A percentile compares a stretch with the other conserved stretches of the same genome.
phyloP scores from a whole-genome alignment of 177 flowering plant genomes.

The Vitis hybrid region DNA sequence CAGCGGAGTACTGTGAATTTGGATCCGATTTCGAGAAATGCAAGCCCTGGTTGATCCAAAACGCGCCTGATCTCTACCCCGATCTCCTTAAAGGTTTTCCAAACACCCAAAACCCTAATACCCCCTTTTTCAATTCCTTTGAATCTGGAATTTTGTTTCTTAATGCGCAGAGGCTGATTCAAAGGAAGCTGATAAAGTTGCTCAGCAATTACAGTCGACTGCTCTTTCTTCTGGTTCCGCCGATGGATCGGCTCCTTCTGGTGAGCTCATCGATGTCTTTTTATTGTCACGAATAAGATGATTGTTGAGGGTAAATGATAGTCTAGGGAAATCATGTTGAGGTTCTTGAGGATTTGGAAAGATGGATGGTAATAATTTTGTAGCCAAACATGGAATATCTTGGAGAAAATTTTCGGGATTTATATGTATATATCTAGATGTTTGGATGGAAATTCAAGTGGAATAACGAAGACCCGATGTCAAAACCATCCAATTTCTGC shows the following conservation, averaged over 20 bases:
- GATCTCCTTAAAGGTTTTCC: conserved; percentile 72
- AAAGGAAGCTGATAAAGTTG: conserved; percentile 61
- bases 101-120: not conserved
- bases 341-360: no score
- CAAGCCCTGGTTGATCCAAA: conserved; percentile 91
- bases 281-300: no score
- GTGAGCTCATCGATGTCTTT: conserved; percentile 12
- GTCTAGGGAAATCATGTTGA: no score
- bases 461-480: no score
- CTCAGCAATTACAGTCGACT: conserved; percentile 61
- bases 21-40: conserved; percentile 93
- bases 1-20: conserved; percentile 93
- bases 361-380: no score
- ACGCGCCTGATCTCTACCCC: conserved; percentile 86
- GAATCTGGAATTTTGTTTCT: not conserved
- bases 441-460: no score
- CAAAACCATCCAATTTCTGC: no score
- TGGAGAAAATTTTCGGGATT: no score
- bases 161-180: conserved; percentile 51
- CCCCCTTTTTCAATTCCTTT: not conserved
- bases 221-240: conserved; percentile 52
- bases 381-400: no score
- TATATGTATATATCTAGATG: no score
- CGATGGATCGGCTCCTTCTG: conserved; percentile 41
- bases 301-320: no score